Conservation (phyloP, 202 grass and related monocot genomes). For the Carex arenaria region DNA sequence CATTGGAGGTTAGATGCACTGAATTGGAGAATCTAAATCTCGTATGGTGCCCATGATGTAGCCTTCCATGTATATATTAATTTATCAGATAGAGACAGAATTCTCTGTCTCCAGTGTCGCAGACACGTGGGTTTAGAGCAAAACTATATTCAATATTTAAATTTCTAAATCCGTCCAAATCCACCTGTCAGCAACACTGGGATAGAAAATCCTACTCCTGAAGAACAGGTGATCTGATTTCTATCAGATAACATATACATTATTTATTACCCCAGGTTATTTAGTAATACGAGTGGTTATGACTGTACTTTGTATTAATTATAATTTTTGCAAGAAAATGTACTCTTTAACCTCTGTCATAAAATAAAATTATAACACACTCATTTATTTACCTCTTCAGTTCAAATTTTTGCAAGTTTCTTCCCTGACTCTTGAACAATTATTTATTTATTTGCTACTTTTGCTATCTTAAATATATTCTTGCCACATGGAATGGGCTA, state of each 20-base stretch:
- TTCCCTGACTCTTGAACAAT: background rate
- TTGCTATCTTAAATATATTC: background rate
- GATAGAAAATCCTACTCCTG: too few species aligned
- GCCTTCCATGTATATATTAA: background rate
- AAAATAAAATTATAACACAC: too few species aligned
- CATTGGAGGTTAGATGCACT: background rate
- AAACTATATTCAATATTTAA: too few species aligned
- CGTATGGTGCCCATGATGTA: background rate
- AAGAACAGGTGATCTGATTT: too few species aligned
- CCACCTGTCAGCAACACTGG: too few species aligned
- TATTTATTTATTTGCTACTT: background rate
- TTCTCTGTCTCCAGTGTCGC: too few species aligned
- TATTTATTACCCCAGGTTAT: background rate
- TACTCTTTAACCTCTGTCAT: too few species aligned
- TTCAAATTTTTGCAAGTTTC: background rate
- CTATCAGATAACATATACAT: background rate
- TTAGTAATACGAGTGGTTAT: too few species aligned
- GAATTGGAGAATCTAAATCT: constrained; percentile 9
- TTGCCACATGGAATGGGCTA: background rate
- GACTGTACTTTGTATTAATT: background rate
- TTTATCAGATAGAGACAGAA: background rate
- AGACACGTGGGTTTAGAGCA: too few species aligned
- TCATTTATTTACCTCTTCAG: too few species aligned
- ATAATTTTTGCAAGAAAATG: too few species aligned
- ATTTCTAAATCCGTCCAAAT: too few species aligned